Conservation (phyloP, 148 eudicot species). For the Spergularia marina region DNA sequence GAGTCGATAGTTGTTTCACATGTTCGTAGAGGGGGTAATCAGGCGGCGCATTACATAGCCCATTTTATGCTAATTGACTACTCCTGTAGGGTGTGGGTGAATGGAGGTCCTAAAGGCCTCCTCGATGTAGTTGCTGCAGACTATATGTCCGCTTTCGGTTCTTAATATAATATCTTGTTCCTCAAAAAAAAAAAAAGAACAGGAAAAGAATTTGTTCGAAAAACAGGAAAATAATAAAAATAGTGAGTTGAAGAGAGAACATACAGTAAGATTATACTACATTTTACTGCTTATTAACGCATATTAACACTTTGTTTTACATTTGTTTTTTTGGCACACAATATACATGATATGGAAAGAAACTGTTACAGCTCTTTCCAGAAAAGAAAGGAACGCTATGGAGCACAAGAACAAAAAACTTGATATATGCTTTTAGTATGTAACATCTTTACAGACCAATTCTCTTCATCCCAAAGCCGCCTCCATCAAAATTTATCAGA, state of each 20-base stretch:
- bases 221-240: neutral
- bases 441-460: neutral
- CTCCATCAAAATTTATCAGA: slow-evolving; percentile 8
- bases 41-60: too few relatives aligned
- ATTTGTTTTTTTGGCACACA: slow-evolving; percentile 23
- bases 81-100: too few relatives aligned
- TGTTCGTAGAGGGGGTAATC: too few relatives aligned
- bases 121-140: too few relatives aligned
- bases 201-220: too few relatives aligned
- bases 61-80: too few relatives aligned
- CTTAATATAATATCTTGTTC: too few relatives aligned
- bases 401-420: slow-evolving; percentile 2
- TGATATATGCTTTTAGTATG: too few relatives aligned
- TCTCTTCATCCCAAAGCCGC: slow-evolving; percentile 3
- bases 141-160: too few relatives aligned
- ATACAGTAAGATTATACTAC: slow-evolving; percentile 4
- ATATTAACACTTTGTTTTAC: slow-evolving; percentile 12
- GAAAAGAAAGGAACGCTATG: slow-evolving; percentile 3
- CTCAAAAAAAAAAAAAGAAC: too few relatives aligned
- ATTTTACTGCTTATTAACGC: slow-evolving; percentile 24
- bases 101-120: too few relatives aligned
- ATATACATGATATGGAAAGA: slow-evolving; percentile 29
- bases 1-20: too few relatives aligned
- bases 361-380: slow-evolving; percentile 38
- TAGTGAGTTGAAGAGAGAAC: neutral